Evolutionary conservation across 1,284 basidiomycete genomes (phyloP).

Genomic region (Austroboletus niveus): DNA sequence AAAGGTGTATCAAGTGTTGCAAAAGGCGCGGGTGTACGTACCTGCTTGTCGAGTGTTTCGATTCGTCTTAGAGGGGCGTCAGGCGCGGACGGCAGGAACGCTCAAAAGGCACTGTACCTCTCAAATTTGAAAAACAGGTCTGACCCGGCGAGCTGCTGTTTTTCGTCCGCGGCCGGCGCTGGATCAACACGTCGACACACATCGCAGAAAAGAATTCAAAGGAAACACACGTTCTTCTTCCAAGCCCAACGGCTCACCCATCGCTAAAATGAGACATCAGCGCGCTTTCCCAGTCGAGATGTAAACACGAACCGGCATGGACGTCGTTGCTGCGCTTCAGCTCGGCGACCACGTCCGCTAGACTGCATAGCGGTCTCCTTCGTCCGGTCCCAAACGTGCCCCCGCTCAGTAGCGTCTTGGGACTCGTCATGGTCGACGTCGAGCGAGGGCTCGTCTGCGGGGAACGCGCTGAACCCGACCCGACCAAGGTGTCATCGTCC

Average conservation of each 20-base stretch:
- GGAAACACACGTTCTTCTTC: constrained; percentile 22
- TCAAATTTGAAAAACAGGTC: constrained; percentile 26
- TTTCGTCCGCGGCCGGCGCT: constrained; percentile 26
- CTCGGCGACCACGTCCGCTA: constrained; percentile 25
- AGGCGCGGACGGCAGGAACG: not conserved
- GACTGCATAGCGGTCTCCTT: constrained; percentile 7
- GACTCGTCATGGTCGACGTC: constrained; percentile 16
- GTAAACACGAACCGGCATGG: constrained; percentile 14
- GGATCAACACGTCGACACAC: not conserved
- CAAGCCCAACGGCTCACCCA: constrained; percentile 18
- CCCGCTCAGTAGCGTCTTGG: constrained; percentile 13
- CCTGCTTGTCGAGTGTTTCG: constrained; percentile 34
- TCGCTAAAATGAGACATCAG: constrained; percentile 12
- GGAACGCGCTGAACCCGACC: constrained; percentile 20
- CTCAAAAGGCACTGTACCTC: constrained; percentile 9
- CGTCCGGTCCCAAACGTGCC: constrained; percentile 3
- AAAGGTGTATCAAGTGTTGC: not conserved
- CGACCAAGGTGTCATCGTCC: constrained; percentile 28
- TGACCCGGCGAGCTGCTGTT: constrained; percentile 22
- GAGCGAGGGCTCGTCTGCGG: constrained; percentile 21
- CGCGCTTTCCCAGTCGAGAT: not conserved
- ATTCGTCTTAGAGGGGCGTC: constrained; percentile 20
- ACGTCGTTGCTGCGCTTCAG: constrained; percentile 13
- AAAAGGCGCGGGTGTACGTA: constrained; percentile 3
- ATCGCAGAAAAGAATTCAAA: not conserved